Conservation (phyloP, 768 basidiomycete species). For the Boletus vermiculosoides region DNA sequence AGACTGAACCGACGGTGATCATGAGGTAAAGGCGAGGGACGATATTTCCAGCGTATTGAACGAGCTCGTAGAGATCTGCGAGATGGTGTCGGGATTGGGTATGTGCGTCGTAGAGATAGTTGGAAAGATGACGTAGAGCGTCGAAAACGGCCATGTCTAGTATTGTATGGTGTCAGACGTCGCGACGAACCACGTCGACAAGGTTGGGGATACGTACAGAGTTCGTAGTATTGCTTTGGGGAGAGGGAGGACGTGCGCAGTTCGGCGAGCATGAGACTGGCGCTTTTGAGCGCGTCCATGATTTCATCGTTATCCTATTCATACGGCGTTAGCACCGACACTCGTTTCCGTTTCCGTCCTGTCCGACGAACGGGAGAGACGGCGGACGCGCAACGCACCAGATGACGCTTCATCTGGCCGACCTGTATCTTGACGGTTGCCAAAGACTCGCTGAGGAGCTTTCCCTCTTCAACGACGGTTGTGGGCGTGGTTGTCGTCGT, state of each 20-base stretch:
- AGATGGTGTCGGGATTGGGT: constrained; percentile 89
- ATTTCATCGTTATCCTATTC: constrained; percentile 87
- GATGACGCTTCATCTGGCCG: constrained; percentile 91
- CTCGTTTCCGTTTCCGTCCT: no score
- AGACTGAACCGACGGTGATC: constrained; percentile 99
- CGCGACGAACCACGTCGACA: not conserved
- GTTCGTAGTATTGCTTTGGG: constrained; percentile 98
- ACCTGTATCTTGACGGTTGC: constrained; percentile 89
- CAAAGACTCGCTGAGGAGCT: constrained; percentile 80
- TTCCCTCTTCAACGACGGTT: constrained; percentile 69
- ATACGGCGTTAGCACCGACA: not conserved
- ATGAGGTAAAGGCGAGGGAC: constrained; percentile 94
- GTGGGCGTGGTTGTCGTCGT: constrained; percentile 16
- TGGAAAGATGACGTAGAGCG: constrained; percentile 89
- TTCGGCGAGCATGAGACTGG: constrained; percentile 96
- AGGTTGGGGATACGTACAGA: constrained; percentile 56
- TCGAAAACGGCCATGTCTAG: constrained; percentile 99
- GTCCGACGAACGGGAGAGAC: not conserved
- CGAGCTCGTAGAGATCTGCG: constrained; percentile 97
- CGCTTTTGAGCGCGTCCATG: constrained; percentile 98
- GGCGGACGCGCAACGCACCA: constrained; percentile 49
- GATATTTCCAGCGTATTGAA: constrained; percentile 99
- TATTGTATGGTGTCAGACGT: not conserved
- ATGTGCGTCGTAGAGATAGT: constrained; percentile 97
- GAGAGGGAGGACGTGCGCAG: constrained; percentile 89